Percentiles rank a stretch among this genome's conserved stretches.
phyloP scores from a whole-genome alignment of 495 filamentous ascomycete species.

The Penicillium dipodomyicola region DNA sequence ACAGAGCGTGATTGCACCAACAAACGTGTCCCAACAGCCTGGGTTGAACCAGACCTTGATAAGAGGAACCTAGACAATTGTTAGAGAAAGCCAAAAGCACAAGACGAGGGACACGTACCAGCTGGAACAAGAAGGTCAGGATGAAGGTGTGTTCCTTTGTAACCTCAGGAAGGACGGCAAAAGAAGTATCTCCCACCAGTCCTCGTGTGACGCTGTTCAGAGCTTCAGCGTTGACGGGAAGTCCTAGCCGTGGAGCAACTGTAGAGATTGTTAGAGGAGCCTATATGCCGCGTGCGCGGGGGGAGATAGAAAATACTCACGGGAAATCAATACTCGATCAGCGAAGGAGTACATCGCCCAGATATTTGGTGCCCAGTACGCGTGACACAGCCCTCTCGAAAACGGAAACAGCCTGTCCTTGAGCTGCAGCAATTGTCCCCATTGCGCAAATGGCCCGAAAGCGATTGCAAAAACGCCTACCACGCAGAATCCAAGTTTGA shows the following conservation, averaged over 20 bases:
- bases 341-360: constrained; percentile 96
- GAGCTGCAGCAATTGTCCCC: constrained; percentile 85
- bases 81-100: neutral
- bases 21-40: constrained; percentile 84
- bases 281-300: neutral
- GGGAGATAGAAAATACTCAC: constrained; percentile 45
- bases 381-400: constrained; percentile 88
- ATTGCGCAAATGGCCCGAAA: constrained; percentile 85
- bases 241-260: constrained; percentile 77
- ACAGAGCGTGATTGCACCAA: constrained; percentile 89
- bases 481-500: constrained; percentile 79
- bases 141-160: constrained; percentile 75
- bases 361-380: constrained; percentile 96
- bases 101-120: constrained; percentile 43
- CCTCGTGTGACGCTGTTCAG: constrained; percentile 87
- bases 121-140: constrained; percentile 80
- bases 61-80: constrained; percentile 59
- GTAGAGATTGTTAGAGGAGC: constrained; percentile 24
- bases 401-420: constrained; percentile 88
- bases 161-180: constrained; percentile 88
- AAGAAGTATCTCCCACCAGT: constrained; percentile 90
- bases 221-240: constrained; percentile 69
- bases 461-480: constrained; percentile 71
- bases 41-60: constrained; percentile 78
- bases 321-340: constrained; percentile 75